Base-by-base conservation (phyloP, 192 early-diverging fungal genomes). In the Coemansia reversa region DNA sequence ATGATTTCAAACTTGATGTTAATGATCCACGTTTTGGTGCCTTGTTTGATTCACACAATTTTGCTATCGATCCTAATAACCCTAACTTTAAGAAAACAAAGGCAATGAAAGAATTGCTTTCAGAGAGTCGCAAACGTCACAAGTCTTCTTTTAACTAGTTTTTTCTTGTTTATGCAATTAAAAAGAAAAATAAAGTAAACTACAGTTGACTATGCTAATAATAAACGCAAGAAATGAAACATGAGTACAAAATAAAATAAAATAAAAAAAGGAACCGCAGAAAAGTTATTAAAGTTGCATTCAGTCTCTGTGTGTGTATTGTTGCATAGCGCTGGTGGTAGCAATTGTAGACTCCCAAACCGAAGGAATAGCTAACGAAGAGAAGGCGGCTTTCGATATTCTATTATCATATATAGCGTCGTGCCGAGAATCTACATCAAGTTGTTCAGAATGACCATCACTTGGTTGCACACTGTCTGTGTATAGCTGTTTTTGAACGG, bases 1-100 rank as follows among this genome's bases (percentile, higher is more conserved):
- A 97, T 50, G 86, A 88, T 59, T 98, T 98, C 72, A 86, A 92
- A 62, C 88, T 98, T 48, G 80, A 98, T 68, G 85, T 90, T 4
- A 70, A 65, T 35, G 96, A 98, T 77, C 86, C 92, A 54, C 88
- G 96, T 60, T 98, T 98, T 69, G 71, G 84, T 19, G 87, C 90
- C 0, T 35, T 95, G 70, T 83, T 88, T 32, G 88, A 93, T 4
- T 89, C 87, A 9, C 89, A 94, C 73, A 88, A 91, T 58, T 96
- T 96, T 77, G 93, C 93, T 25, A 92, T 98, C 51, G 96, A 98
- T 70, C 93, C 95, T 18, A 95, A 93, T 39, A 96, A 93, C 79
- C 92, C 96, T 57, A 87, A 91, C 81, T 92, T 75, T 65, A 79
- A 82, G 70, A 79, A 82, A 74, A 84, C 72, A 57, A 73, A 81